These are phyloP conservation scores for Beta lomatogona DNA, from an alignment of 179 eudicot genomes.

Conservation along the genomic window DNA sequence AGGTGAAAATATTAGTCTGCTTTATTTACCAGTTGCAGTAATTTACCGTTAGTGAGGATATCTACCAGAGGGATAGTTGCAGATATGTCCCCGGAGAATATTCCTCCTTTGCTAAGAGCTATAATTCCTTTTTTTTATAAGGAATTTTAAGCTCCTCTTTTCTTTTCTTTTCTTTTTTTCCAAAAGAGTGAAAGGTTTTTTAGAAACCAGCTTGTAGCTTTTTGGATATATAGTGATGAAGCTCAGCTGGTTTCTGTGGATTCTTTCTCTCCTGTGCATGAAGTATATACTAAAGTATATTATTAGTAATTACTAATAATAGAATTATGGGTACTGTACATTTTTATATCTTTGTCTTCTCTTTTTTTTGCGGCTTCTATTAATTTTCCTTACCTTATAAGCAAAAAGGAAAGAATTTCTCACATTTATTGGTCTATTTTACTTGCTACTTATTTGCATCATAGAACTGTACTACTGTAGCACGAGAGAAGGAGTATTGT, in stretches of 20 bases:
- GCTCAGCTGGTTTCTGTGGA: slow-evolving; percentile 71
- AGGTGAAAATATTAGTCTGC: too few species aligned
- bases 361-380: not conserved
- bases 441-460: too few species aligned
- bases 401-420: too few species aligned
- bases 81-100: slow-evolving; percentile 70
- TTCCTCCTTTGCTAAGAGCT: slow-evolving; percentile 14
- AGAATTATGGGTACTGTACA: not conserved
- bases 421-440: too few species aligned
- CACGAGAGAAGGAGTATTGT: too few species aligned
- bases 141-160: slow-evolving; percentile 4
- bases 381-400: too few species aligned
- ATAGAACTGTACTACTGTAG: too few species aligned
- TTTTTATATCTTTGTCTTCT: not conserved
- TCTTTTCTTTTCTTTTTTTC: not conserved
- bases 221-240: slow-evolving; percentile 43
- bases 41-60: not conserved
- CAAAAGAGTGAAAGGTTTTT: slow-evolving; percentile 21
- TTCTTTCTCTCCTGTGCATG: slow-evolving; percentile 29
- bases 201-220: slow-evolving; percentile 67
- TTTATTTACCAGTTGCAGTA: too few species aligned
- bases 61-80: slow-evolving; percentile 70
- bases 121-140: slow-evolving; percentile 21
- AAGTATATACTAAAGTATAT: not conserved
- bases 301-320: not conserved